Percentiles rank a stretch among this genome's conserved stretches.
These are phyloP conservation scores for Tolypocladium pustulatum DNA, from an alignment of 2,329 filamentous ascomycete species.

Conservation along the genomic window DNA sequence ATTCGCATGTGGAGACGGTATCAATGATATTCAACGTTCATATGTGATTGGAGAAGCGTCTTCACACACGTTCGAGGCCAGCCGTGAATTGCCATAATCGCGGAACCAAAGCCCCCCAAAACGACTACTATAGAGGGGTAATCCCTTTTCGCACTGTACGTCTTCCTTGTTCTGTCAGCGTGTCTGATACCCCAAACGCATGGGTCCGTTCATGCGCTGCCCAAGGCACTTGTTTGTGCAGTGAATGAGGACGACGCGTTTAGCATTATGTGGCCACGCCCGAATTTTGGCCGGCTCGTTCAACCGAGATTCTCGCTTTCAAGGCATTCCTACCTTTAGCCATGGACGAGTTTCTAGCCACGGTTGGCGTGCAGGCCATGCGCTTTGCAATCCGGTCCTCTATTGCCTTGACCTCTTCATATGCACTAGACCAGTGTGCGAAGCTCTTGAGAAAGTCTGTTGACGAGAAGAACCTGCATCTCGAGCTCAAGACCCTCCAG, in stretches of 20 bases:
- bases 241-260: background rate
- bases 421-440: conserved; percentile 74
- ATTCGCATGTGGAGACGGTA: background rate
- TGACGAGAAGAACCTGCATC: conserved; percentile 55
- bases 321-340: background rate
- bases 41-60: background rate
- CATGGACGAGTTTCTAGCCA: conserved; percentile 60
- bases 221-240: background rate
- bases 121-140: background rate
- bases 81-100: background rate
- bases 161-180: background rate
- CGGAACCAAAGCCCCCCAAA: background rate
- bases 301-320: background rate
- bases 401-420: conserved; percentile 73
- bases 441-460: conserved; percentile 63
- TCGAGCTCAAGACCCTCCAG: conserved; percentile 62
- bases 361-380: conserved; percentile 60
- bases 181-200: background rate
- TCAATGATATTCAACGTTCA: background rate
- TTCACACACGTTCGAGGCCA: background rate
- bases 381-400: conserved; percentile 88
- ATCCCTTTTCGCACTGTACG: background rate
- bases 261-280: background rate
- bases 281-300: background rate
- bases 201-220: background rate